Evolutionary conservation across 495 filamentous ascomycete species (phyloP), one percentile per base, ranked within the genome.

Genomic region (Chlorociboria aeruginascens): DNA sequence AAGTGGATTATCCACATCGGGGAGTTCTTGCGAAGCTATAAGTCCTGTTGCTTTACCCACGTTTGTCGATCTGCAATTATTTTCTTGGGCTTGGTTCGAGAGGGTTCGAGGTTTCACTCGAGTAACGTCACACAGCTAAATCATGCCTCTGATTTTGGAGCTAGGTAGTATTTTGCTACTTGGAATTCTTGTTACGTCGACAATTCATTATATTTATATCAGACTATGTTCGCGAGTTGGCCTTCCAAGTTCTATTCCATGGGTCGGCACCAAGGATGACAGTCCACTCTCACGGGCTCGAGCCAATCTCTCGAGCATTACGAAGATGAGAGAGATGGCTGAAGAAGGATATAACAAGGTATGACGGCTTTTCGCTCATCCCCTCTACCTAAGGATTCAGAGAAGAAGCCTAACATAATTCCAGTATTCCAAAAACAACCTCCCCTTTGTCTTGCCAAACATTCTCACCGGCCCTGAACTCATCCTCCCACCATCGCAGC

Each of bases 401-500:
- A 41, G 7, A 25, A 3, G 3, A 8, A 14, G 7, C 16, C 32
- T 51, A 25, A 51, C 29, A 8, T 33, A 12, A 10, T 32, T 6
- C 7, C 8, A 70, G 67, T 69, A 68, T 51, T 65, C 62, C 20
- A 69, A 67, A 38, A 41, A 54, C 13, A 51, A 50, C 41, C 49
- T 60, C 25, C 48, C 60, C 3, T 72, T 63, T 43, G 56, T 72
- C 8, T 53, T 67, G 4, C 67, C 69, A 1, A 66, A 67, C 49
- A 55, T 63, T 16, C 52, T 63, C 32, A 64, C 61, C 20, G 60
- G 65, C 9, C 68, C 67, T 11, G 66, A 70, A 46, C 58, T 75
- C 1, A 37, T 71, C n/a, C 52, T 74, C 12, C 70, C 71, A 1
- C 54, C 54, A 1, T 51, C 61, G 13, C 60, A 70, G 40, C 53